Conservation (phyloP, 176 grass and related monocot species). For the Metroxylon sagu region DNA sequence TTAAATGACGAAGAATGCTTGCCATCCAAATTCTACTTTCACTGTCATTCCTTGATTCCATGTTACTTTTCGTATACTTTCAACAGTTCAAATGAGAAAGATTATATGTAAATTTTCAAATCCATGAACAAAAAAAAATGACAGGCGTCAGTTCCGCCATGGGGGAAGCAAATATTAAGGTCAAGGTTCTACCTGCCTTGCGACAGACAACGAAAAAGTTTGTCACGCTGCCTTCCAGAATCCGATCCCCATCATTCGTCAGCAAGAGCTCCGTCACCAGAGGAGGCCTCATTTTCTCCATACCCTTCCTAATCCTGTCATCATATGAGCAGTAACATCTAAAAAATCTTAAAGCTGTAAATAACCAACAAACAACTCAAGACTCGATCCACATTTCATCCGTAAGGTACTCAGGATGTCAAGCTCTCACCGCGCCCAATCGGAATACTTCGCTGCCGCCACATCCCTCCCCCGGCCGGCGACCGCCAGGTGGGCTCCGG, state of each 20-base stretch:
- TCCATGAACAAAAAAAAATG: no score
- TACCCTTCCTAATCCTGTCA: conserved; percentile 51
- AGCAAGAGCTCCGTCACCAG: conserved; percentile 63
- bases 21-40: no score
- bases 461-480: conserved; percentile 46
- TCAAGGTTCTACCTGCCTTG: conserved; percentile 27
- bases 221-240: conserved; percentile 78
- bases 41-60: no score
- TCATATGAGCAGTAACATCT: not conserved
- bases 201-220: conserved; percentile 77
- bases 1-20: no score
- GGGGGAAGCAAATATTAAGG: not conserved
- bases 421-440: conserved; percentile 50
- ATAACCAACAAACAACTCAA: not conserved
- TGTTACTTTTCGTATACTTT: no score
- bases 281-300: conserved; percentile 88
- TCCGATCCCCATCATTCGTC: conserved; percentile 60
- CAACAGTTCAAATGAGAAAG: no score
- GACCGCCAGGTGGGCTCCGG: conserved; percentile 48
- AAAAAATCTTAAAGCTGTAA: not conserved
- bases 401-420: not conserved
- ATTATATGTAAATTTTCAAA: no score
- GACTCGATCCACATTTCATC: no score
- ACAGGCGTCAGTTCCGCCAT: no score
- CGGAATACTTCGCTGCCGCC: conserved; percentile 54